Evolutionary conservation across 257 asterid genomes (phyloP), one percentile per base, ranked within the genome.

Genomic region (Forsythia viridissima): DNA sequence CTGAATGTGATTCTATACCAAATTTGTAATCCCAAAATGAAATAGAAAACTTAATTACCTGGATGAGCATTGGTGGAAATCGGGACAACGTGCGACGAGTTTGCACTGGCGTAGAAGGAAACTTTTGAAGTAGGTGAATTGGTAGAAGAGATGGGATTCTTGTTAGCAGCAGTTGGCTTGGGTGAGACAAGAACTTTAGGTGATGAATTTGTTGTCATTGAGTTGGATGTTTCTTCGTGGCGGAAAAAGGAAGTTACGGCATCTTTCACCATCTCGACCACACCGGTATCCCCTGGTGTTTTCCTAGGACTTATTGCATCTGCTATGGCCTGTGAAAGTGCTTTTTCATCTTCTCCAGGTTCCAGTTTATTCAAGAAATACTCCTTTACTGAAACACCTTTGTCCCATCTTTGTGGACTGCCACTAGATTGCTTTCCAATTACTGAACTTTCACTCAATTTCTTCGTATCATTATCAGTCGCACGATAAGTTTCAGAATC

Each of bases 311-410:
- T 93, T 8, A 92, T 87, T 76, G 94, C 97, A 68, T 93, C 95
- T 38, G 96, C 82, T 81, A 96, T 91, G 67, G 91, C 97, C 80
- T 87, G 90, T n/a, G 99, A 93, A 71, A 93, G 97, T 42, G 97
- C 97, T 80, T 75, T 87, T 66, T 93, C 99, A 21, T 92, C 95
- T 46, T 93, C 97, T 76, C 97, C 98, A 3, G 98, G 98, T 89
- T 93, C 97, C 66, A 92, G 83, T 80, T 94, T 92, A 73, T 89
- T 87, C 89, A 87, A 83, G 85, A 95, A 86, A 70, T 88, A 93
- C 91, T 95, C 97, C 80, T 90, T 95, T 36, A 93, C 90, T 0
- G 98, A 93, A 74, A 92, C 93, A 39, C 98, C 98, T 78, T 90
- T 96, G 77, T 93, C 98, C 91, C 90, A 89, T 76, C 80, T 85